These are phyloP conservation scores for Capsicum baccatum DNA, from an alignment of 257 asterid species.

Conservation along the genomic window DNA sequence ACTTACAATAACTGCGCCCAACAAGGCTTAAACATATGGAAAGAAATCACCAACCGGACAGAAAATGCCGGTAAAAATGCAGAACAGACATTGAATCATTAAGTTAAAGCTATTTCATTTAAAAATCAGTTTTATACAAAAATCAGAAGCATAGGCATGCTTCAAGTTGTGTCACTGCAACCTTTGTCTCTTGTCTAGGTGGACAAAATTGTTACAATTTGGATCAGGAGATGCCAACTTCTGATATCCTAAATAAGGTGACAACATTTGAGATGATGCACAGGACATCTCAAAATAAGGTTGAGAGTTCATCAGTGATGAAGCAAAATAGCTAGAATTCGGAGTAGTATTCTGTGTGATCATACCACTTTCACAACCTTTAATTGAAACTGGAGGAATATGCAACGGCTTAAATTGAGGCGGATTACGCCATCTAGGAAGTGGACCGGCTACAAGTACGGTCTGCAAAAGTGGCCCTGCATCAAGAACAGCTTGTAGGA, in stretches of 20 bases:
- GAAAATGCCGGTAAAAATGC: background rate
- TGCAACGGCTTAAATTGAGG: constrained; percentile 30
- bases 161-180: constrained; percentile 26
- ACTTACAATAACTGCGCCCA: background rate
- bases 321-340: constrained; percentile 11
- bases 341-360: background rate
- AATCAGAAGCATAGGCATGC: background rate
- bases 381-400: constrained; percentile 31
- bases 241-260: constrained; percentile 17
- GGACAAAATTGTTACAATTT: constrained; percentile 25
- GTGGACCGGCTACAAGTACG: constrained; percentile 35
- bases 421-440: constrained; percentile 46
- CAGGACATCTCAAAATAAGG: constrained; percentile 32
- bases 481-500: constrained; percentile 36
- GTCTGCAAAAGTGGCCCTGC: constrained; percentile 43
- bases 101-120: background rate
- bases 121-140: constrained; percentile 9
- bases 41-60: background rate
- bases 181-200: constrained; percentile 49
- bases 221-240: background rate
- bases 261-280: constrained; percentile 29
- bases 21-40: background rate
- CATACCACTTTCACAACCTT: constrained; percentile 16
- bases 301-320: background rate
- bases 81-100: background rate